Evolutionary conservation across 2,329 filamentous ascomycete species (phyloP).

Genomic region (Trichoderma afroharzianum): DNA sequence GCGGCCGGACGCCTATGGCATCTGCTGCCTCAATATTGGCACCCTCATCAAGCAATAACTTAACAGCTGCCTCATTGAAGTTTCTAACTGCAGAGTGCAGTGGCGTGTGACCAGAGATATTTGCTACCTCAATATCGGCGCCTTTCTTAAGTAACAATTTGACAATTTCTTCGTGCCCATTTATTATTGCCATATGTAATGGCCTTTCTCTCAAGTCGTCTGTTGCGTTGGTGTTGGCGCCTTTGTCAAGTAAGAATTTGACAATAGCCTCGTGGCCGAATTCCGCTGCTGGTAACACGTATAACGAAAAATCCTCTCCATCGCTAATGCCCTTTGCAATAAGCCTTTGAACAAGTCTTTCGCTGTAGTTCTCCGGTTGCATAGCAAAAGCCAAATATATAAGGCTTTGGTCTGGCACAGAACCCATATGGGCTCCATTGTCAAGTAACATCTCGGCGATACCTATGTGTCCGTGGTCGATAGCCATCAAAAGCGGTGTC

Average conservation of each 20-base stretch:
- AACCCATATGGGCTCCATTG: not conserved
- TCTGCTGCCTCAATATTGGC: not conserved
- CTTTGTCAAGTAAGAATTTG: not conserved
- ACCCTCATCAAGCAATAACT: too few relatives aligned
- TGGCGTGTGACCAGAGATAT: too few relatives aligned
- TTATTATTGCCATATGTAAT: too few relatives aligned
- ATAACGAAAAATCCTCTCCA: not conserved
- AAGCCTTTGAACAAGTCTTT: not conserved
- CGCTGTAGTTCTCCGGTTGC: not conserved
- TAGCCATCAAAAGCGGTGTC: not conserved
- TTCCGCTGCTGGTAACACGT: accelerated
- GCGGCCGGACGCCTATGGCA: too few relatives aligned
- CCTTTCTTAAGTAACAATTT: too few relatives aligned
- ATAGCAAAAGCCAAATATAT: not conserved
- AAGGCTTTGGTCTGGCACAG: accelerated
- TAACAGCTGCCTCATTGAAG: too few relatives aligned
- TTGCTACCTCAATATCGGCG: too few relatives aligned
- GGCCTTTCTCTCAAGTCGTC: too few relatives aligned
- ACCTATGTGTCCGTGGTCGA: not conserved
- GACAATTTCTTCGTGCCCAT: too few relatives aligned
- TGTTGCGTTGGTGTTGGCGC: not conserved
- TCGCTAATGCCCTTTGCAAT: not conserved
- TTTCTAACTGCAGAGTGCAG: too few relatives aligned
- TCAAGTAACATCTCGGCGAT: not conserved
- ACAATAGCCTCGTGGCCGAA: not conserved